phyloP scores from a whole-genome alignment of 306 rosid genomes.

The Argentina anserina region DNA sequence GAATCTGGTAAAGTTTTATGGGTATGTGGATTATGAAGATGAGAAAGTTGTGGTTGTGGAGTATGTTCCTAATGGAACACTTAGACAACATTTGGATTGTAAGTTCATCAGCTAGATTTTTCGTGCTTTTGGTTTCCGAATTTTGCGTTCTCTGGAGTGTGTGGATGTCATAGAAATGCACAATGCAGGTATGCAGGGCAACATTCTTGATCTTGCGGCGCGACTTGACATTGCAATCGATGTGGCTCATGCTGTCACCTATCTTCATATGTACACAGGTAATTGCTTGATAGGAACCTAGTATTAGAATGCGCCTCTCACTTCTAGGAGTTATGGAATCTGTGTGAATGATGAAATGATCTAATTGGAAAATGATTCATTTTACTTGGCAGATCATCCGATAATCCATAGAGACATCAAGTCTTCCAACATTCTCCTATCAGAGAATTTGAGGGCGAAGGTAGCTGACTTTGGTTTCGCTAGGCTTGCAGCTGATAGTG shows the following conservation, averaged over 20 bases:
- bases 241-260: slow-evolving; percentile 94
- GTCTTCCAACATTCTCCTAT: slow-evolving; percentile 90
- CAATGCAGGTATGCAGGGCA: slow-evolving; percentile 63
- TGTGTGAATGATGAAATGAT: slow-evolving; percentile 28
- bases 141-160: slow-evolving; percentile 17
- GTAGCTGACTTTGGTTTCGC: slow-evolving; percentile 98
- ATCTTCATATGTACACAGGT: slow-evolving; percentile 97
- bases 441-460: slow-evolving; percentile 78
- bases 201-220: slow-evolving; percentile 60
- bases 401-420: slow-evolving; percentile 95
- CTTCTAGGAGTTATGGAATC: slow-evolving; percentile 1
- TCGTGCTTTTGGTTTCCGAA: neutral
- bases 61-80: slow-evolving; percentile 88
- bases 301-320: slow-evolving; percentile 15
- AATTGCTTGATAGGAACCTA: slow-evolving; percentile 8
- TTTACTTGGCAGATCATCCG: slow-evolving; percentile 68
- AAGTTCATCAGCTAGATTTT: slow-evolving; percentile 29
- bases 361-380: slow-evolving; percentile 11
- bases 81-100: slow-evolving; percentile 94
- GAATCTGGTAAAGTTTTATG: slow-evolving; percentile 76
- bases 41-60: slow-evolving; percentile 83
- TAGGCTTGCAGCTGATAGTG: slow-evolving; percentile 80
- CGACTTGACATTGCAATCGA: slow-evolving; percentile 88
- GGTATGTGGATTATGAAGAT: slow-evolving; percentile 65
- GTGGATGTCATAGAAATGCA: slow-evolving; percentile 19